These are phyloP conservation scores for Pythium oligandrum DNA, from an alignment of 352 stramenopile genomes.

Conservation along the genomic window DNA sequence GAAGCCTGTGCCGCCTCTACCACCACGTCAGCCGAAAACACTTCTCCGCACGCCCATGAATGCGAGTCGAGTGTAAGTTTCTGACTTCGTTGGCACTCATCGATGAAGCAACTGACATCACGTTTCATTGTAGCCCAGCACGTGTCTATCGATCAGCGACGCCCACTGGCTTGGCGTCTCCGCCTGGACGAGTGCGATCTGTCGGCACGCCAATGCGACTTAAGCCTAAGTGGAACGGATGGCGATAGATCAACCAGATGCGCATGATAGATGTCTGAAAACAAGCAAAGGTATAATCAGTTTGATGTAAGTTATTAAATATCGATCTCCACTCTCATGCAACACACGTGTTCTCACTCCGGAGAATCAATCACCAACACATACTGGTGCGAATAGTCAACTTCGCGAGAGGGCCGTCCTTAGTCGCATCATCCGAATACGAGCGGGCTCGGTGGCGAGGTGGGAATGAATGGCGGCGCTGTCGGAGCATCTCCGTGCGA, in stretches of 20 bases:
- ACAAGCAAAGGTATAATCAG: background rate
- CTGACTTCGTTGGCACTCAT: background rate
- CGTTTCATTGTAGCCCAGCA: too few species aligned
- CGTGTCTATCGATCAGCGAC: too few species aligned
- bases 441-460: too few species aligned
- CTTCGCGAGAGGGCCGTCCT: too few species aligned
- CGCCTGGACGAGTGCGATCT: conserved; percentile 6
- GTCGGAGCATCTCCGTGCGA: conserved; percentile 55
- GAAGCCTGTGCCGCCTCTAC: too few species aligned
- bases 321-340: background rate
- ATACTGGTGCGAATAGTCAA: too few species aligned
- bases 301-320: conserved; percentile 1
- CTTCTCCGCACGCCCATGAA: background rate
- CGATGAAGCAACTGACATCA: background rate
- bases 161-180: conserved; percentile 12
- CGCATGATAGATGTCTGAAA: background rate
- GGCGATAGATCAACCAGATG: conserved; percentile 27
- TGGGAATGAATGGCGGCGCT: conserved; percentile 16
- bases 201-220: conserved; percentile 16
- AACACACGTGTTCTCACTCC: too few species aligned
- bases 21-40: conserved; percentile 21
- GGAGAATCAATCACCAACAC: too few species aligned
- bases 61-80: background rate
- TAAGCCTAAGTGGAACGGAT: conserved; percentile 66
- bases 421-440: too few species aligned